phyloP scores from a whole-genome alignment of 192 early-diverging fungal genomes.

The Pecoramyces ruminantium region DNA sequence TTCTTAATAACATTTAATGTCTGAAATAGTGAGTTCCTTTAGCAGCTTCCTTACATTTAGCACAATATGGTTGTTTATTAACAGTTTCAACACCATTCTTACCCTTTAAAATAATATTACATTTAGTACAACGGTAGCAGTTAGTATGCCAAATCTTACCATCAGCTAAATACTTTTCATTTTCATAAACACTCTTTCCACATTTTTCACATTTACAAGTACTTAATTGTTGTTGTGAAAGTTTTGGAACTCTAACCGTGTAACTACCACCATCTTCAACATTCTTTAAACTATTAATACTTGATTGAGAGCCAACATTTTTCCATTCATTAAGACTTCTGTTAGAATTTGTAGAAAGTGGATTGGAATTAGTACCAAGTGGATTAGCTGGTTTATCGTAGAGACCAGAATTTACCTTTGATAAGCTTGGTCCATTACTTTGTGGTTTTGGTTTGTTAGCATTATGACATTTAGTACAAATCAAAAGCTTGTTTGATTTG shows the following conservation, averaged over 20 bases:
- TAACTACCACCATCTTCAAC: neutral
- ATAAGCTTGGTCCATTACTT: neutral
- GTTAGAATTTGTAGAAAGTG: neutral
- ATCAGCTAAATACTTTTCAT: neutral
- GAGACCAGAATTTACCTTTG: neutral
- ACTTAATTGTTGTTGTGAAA: neutral
- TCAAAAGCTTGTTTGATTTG: neutral
- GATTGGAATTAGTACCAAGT: neutral
- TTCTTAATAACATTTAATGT: neutral
- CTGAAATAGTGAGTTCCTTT: neutral
- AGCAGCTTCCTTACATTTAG: neutral
- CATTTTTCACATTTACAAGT: neutral
- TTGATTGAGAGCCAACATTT: neutral
- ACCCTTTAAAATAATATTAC: neutral
- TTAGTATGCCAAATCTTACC: neutral
- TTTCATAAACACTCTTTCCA: neutral
- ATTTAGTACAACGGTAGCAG: neutral
- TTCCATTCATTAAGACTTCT: neutral
- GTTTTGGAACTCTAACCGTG: neutral
- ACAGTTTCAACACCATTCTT: neutral
- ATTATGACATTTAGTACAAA: neutral
- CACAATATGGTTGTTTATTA: neutral
- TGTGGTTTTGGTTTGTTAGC: neutral
- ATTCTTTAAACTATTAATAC: neutral
- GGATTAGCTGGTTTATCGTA: neutral